Conservation (phyloP, 2,329 filamentous ascomycete species). For the Mycosphaerelloides madeirae region DNA sequence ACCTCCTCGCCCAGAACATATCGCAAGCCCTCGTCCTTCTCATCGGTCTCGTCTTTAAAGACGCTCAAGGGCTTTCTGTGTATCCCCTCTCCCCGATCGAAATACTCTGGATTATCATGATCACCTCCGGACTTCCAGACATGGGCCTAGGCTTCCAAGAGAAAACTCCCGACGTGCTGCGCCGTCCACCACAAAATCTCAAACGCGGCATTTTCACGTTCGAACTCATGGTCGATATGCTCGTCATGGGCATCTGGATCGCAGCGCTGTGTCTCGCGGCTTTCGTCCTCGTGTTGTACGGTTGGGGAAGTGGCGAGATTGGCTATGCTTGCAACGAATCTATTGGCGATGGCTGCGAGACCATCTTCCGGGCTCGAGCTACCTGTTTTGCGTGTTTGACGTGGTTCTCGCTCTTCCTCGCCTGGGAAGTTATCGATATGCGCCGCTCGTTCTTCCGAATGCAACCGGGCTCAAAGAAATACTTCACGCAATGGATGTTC, state of each 20-base stretch:
- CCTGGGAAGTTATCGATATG: conserved; percentile 73
- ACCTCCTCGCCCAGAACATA: conserved; percentile 96
- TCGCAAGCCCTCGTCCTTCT: conserved; percentile 78
- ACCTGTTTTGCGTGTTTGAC: conserved; percentile 71
- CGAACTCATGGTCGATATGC: conserved; percentile 73
- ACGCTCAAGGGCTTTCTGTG: conserved; percentile 65
- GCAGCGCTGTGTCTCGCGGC: conserved; percentile 57
- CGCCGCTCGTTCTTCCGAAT: conserved; percentile 71
- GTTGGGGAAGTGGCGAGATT: conserved; percentile 49
- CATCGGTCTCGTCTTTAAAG: conserved; percentile 77
- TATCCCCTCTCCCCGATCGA: conserved; percentile 82
- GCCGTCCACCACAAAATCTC: conserved; percentile 69
- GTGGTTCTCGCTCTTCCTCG: conserved; percentile 71
- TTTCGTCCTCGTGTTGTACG: conserved; percentile 62
- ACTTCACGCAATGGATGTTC: conserved; percentile 61
- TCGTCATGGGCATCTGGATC: conserved; percentile 76
- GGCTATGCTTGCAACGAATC: conserved; percentile 57
- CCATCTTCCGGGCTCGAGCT: conserved; percentile 65
- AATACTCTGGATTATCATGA: conserved; percentile 89
- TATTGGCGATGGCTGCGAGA: conserved; percentile 53
- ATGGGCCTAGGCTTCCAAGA: conserved; percentile 81
- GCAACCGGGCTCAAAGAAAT: conserved; percentile 57
- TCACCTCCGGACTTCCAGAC: conserved; percentile 80
- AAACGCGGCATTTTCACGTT: conserved; percentile 67
- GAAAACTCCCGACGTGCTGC: conserved; percentile 71